A percentile compares a stretch with the other conserved stretches of the same genome.
Conservation (phyloP, 805 yeast species). For the Saccharomycopsis selenospora region DNA sequence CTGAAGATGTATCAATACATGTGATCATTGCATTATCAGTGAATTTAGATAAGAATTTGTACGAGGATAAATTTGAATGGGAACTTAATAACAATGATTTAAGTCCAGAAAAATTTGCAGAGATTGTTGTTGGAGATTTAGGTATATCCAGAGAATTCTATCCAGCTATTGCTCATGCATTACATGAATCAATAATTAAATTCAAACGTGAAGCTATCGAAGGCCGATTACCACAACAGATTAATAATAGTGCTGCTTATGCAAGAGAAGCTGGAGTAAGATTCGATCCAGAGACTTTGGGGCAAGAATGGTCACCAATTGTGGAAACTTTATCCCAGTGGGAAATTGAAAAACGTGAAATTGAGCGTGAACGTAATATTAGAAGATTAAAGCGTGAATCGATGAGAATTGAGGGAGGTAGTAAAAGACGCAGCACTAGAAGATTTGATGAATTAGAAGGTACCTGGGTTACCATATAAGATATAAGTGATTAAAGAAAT, state of each 20-base stretch:
- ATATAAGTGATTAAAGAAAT: no score
- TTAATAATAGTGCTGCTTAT: conserved; percentile 53
- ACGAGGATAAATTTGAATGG: conserved; percentile 95
- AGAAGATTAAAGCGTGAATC: conserved; percentile 91
- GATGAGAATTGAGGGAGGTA: conserved; percentile 51
- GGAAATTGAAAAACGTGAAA: conserved; percentile 92
- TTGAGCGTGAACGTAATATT: conserved; percentile 86
- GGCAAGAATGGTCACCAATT: conserved; percentile 80
- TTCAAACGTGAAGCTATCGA: conserved; percentile 79
- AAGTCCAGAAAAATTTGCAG: conserved; percentile 82
- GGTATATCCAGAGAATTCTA: conserved; percentile 80
- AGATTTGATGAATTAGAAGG: conserved; percentile 47
- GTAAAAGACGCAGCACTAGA: conserved; percentile 36
- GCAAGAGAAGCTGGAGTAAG: conserved; percentile 62
- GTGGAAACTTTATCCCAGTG: conserved; percentile 81
- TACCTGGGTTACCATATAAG: conserved; percentile 24
- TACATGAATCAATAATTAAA: conserved; percentile 72
- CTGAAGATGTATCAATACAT: conserved; percentile 58
- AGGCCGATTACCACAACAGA: conserved; percentile 45
- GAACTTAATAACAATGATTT: conserved; percentile 50
- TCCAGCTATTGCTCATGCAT: conserved; percentile 81
- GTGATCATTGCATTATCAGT: conserved; percentile 77
- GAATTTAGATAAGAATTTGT: conserved; percentile 72
- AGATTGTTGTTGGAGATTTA: conserved; percentile 71
- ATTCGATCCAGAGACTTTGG: conserved; percentile 67